phyloP scores from a whole-genome alignment of 805 yeast species.

The Candida hungchunana region DNA sequence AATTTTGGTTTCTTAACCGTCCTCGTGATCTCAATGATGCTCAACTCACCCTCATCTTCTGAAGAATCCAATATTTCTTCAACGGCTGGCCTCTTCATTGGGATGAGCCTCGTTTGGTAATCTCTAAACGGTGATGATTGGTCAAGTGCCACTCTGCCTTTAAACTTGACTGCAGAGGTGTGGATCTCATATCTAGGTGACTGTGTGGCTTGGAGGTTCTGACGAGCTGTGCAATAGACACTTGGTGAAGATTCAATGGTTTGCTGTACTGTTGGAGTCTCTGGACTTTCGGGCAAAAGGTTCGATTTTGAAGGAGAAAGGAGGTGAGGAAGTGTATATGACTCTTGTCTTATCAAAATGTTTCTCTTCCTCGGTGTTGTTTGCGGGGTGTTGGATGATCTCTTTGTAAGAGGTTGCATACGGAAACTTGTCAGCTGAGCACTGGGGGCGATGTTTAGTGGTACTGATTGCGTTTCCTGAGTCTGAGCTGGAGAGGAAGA shows the following conservation, averaged over 20 bases:
- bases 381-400: constrained; percentile 5
- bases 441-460: constrained; percentile 10
- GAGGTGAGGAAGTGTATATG: constrained; percentile 19
- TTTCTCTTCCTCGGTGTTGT: constrained; percentile 18
- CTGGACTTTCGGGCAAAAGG: constrained; percentile 2
- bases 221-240: constrained; percentile 16
- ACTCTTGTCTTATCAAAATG: constrained; percentile 15
- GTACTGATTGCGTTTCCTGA: constrained; percentile 1
- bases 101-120: constrained; percentile 14
- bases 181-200: constrained; percentile 8
- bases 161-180: constrained; percentile 16
- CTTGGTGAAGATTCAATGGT: constrained; percentile 9
- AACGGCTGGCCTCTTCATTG: constrained; percentile 14
- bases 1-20: constrained; percentile 16
- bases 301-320: constrained; percentile 11
- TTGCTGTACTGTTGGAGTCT: neutral
- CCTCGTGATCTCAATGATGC: constrained; percentile 27
- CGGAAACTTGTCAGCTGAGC: constrained; percentile 26
- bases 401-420: constrained; percentile 22
- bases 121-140: constrained; percentile 13
- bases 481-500: constrained; percentile 10
- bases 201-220: neutral
- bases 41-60: constrained; percentile 22
- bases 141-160: constrained; percentile 14
- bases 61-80: constrained; percentile 20